Evolutionary conservation across 2,329 filamentous ascomycete species (phyloP), one percentile per base, ranked within the genome.

Genomic region (Epichloe festucae): DNA sequence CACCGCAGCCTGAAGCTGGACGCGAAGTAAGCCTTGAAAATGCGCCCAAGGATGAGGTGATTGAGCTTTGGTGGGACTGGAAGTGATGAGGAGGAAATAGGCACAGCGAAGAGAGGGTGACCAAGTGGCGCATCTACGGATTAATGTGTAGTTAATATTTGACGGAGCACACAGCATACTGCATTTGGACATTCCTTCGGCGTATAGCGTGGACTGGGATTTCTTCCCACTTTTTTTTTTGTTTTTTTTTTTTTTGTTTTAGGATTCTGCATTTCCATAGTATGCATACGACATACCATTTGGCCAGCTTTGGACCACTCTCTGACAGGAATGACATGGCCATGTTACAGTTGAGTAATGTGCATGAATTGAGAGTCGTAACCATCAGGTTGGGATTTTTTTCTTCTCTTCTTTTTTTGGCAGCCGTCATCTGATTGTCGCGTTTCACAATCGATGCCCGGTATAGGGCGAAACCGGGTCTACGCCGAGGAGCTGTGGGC

Each of bases 31-130:
- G 69, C 11, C 7, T 35, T 38, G 67, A 72, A 52, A 59, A 72
- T 14, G 54, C 57, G 40, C 57, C 57, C 49, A 61, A 55, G 49
- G 73, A 76, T 52, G 70, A 74, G 56, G 71, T 76, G 8, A 58
- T 75, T 23, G 73, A 76, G 62, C 53, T 80, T 48, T 63, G 71
- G 52, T 80, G 79, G 67, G 63, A 65, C 44, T 59, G 58, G 52
- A 27, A 39, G 15, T 53, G 39, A 52, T 10, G 17, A 6, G 17
- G 17, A 23, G 3, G 3, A 19, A 34, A 12, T 15, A 21, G n/a
- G n/a, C 10, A 5, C 14, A 38, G 12, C 2, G 1, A 34, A 34
- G 12, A 34, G 12, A 23, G 21, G 15, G 5, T 11, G 15, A 14
- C 3, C 5, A 46, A 19, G n/a, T 7, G 19, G 11, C 34, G 39